Evolutionary conservation across 164 flowering plant genomes (phyloP).

Genomic region (Aristolochia fimbriata): DNA sequence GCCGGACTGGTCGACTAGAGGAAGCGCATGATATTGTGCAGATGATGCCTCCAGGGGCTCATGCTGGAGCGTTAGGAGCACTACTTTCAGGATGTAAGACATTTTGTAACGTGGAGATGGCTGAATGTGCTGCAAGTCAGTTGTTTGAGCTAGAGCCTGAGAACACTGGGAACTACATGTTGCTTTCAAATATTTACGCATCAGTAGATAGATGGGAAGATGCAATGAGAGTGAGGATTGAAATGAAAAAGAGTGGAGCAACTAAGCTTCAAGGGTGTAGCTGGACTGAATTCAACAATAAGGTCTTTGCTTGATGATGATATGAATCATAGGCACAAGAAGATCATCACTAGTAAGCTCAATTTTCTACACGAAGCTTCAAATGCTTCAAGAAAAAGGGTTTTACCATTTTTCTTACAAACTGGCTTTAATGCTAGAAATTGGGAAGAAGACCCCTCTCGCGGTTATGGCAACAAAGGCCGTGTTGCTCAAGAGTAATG

Average conservation of each 20-base stretch:
- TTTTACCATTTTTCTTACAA: too few relatives aligned
- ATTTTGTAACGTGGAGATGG: slow-evolving; percentile 26
- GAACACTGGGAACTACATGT: slow-evolving; percentile 29
- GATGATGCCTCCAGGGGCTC: slow-evolving; percentile 24
- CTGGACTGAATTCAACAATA: slow-evolving; percentile 16
- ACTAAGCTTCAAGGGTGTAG: slow-evolving; percentile 27
- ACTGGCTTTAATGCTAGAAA: too few relatives aligned
- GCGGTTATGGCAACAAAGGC: too few relatives aligned
- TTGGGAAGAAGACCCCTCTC: too few relatives aligned
- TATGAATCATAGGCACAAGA: too few relatives aligned
- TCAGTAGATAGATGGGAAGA: slow-evolving; percentile 21
- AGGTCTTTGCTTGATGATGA: too few relatives aligned
- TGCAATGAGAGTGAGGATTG: slow-evolving; percentile 17
- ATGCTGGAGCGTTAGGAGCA: slow-evolving; percentile 31
- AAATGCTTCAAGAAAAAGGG: too few relatives aligned
- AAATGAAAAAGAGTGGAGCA: slow-evolving; percentile 14
- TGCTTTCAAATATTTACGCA: slow-evolving; percentile 28
- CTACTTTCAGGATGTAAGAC: slow-evolving; percentile 28
- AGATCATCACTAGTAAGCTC: too few relatives aligned
- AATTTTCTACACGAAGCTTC: too few relatives aligned
- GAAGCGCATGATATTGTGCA: slow-evolving; percentile 22
- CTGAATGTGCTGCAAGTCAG: slow-evolving; percentile 20
- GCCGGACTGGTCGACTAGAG: slow-evolving; percentile 24
- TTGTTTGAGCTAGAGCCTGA: slow-evolving; percentile 25
- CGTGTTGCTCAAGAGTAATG: too few relatives aligned